phyloP scores from a whole-genome alignment of 768 basidiomycete genomes.

The Rhodotorula toruloides region DNA sequence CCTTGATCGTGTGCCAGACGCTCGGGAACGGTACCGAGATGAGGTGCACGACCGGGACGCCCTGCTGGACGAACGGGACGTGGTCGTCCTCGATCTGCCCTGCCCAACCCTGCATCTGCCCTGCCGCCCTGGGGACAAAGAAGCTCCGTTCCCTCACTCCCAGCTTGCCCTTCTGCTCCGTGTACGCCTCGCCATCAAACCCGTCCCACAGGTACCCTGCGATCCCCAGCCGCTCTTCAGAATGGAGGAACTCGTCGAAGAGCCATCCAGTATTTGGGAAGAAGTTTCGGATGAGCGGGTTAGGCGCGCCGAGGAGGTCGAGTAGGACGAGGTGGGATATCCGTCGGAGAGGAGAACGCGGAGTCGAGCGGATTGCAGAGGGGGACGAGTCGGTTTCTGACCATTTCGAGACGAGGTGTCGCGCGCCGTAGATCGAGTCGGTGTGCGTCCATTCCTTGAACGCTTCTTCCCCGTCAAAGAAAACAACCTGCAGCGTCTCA shows the following conservation, averaged over 20 bases:
- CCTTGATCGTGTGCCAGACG: slow-evolving; percentile 79
- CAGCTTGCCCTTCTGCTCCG: slow-evolving; percentile 33
- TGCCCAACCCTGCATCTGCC: slow-evolving; percentile 46
- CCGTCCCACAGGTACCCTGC: slow-evolving; percentile 56
- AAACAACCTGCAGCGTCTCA: slow-evolving; percentile 83
- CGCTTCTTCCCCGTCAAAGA: slow-evolving; percentile 98
- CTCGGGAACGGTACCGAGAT: slow-evolving; percentile 81
- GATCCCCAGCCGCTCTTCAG: slow-evolving; percentile 66
- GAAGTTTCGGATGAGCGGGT: slow-evolving; percentile 72
- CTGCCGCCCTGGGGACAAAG: slow-evolving; percentile 56
- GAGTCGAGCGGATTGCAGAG: slow-evolving; percentile 33
- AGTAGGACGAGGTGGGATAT: slow-evolving; percentile 90
- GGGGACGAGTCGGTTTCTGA: slow-evolving; percentile 61
- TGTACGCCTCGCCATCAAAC: slow-evolving; percentile 24
- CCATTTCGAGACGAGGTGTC: slow-evolving; percentile 88
- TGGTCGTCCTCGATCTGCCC: slow-evolving; percentile 71
- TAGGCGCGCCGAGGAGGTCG: slow-evolving; percentile 76
- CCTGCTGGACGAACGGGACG: slow-evolving; percentile 72
- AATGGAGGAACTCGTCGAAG: slow-evolving; percentile 67
- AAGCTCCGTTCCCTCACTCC: slow-evolving; percentile 51
- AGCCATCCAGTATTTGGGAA: slow-evolving; percentile 89
- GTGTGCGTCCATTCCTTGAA: slow-evolving; percentile 80
- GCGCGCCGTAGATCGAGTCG: slow-evolving; percentile 94
- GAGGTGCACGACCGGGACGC: slow-evolving; percentile 82
- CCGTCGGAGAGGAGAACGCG: slow-evolving; percentile 62